Evolutionary conservation across 1,284 basidiomycete species (phyloP), one percentile per base, ranked within the genome.

Genomic region (Malassezia yamatoensis): DNA sequence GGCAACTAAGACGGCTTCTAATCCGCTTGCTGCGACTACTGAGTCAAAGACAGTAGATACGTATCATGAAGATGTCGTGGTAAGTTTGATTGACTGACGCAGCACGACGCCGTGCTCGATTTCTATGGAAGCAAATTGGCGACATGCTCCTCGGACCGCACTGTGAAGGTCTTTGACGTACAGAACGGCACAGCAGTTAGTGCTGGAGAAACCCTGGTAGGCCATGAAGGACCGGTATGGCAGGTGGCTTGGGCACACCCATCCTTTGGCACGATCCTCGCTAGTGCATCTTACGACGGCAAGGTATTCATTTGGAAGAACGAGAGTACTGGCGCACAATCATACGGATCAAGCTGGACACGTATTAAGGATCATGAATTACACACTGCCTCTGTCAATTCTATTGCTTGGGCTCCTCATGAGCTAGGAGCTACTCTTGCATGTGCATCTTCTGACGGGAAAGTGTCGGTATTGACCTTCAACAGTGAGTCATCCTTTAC

Each of bases 271-370:
- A 85, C 88, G 62, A 94, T 98, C 70, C 83, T 98, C 48, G 93
- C 93, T 16, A 93, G 89, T 35, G 94, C 89, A 75, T 96, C 91
- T 5, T 98, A 96, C 76, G 93, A 98, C 68, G 93, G 93, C 50
- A 90, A 94, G 70, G 93, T 96, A 42, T 83, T 96, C 76, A 93
- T 98, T 65, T 98, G 94, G 93, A 96, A 94, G 75, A 90, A 96
- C 67, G 75, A 76, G 50, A 69, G 24, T 4, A 15, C 32, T 8
- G 49, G 34, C 21, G 36, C 29, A 8, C 58, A 44, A 5, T 34
- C 59, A 0, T 69, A 71, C 49, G 68, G 63, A 38, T 29, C 32
- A 34, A 66, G 68, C n/a, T 98, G 93, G 93, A 82, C 85, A 53
- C 90, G 88, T 77, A 88, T 96, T 71, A 94, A 96, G 77, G 94